Evolutionary conservation across 1,284 basidiomycete genomes (phyloP), one percentile per base, ranked within the genome.

Genomic region (Cutaneotrichosporon spelunceum): DNA sequence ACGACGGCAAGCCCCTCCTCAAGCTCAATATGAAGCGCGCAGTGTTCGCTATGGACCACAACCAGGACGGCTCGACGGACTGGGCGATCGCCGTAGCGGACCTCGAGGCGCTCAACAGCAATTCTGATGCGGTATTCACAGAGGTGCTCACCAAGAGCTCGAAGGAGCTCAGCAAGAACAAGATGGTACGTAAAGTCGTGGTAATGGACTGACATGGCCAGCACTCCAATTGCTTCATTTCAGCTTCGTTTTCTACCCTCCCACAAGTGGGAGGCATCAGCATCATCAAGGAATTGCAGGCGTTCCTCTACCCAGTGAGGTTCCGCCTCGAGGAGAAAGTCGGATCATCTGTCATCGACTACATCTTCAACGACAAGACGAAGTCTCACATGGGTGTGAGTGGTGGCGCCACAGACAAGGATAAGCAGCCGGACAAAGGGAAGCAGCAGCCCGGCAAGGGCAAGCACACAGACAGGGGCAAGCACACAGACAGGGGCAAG

Each of bases 201-300:
- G 34, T 6, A 11, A 29, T 47, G 23, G 21, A 56, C 52, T 57
- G 53, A 59, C 50, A 33, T 11, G 30, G 16, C 11, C 66, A 57
- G 33, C 61, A 62, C 49, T 52, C 65, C 11, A 53, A 53, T 27
- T 57, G 55, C 48, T 62, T 60, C 14, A 33, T 67, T n/a, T 69
- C 70, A 3, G 66, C 65, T 27, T 62, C 47, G 36, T 93, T 91
- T 90, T 86, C 84, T 4, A 84, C 90, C 23, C 81, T 92, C n/a
- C 86, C 91, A 0, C 90, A 93, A 2, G 92, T 97, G 4, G 95
- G 93, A 26, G 95, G 94, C 11, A 97, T 99, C 68, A 85, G 88
- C 9, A 93, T 98, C 66, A 88, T 94, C 72, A 88, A 93, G 76
- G 83, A 85, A 30, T 91, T 96, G 70, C 86, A 90, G 65, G 79